Base-by-base conservation (phyloP, 805 yeast genomes). In the Lipomyces orientalis region DNA sequence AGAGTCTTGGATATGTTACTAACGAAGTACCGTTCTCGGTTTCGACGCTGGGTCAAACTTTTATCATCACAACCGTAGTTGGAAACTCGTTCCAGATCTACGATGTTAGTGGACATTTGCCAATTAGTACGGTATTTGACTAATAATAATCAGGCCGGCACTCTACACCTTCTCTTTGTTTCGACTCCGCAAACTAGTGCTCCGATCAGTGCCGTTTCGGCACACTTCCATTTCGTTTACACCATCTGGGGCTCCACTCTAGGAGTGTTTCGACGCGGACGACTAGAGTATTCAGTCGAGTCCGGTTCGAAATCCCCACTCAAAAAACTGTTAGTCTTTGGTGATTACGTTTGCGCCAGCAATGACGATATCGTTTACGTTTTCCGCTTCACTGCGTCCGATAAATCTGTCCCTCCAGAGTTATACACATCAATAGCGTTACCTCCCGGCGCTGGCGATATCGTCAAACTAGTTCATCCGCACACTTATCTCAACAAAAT, bases 401-500 rank as follows among this genome's bases (percentile, higher is more conserved):
- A 75, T 66, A 74, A 49, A 75, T 81, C 4, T 73, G 75, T 49
- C 82, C 81, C 62, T 69, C 76, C 79, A 86, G 90, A 86, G 72
- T 83, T 84, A 64, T 89, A 93, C 78, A 87, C 97, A 4, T 81
- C 87, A 16, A 78, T 93, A 61, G 79, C 80, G 55, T 76, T 87
- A 60, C 85, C 88, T 34, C 78, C 83, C n/a, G 78, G 88, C 16
- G 88, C 90, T 71, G 97, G 97, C 29, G 84, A 82, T 7, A 84
- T 95, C 19, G 88, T 89, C 10, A 88, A 87, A 55, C 71, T 90
- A 22, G 75, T 86, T 10, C 99, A 95, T 77, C 89, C 94, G 60
- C 93, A 98, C 37, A 94, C 99, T 0, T 93, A 94, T 76, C 79
- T 96, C 75, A 95, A 95, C 81, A 95, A 95, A 76, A 81, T 96